phyloP scores from a whole-genome alignment of 495 filamentous ascomycete species.

The Tuber melanosporum region DNA sequence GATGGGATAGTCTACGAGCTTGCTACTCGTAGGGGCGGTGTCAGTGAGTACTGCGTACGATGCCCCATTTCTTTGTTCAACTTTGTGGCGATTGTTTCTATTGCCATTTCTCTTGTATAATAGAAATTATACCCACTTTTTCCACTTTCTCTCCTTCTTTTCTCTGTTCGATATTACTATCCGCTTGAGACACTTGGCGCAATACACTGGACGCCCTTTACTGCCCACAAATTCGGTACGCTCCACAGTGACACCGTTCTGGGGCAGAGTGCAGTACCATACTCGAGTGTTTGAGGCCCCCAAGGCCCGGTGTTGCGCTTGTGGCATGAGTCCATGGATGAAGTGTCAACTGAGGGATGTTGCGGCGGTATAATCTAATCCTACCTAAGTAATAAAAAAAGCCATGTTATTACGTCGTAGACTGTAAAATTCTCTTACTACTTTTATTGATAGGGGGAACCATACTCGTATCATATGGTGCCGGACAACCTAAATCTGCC shows the following conservation, averaged over 20 bases:
- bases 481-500: no score
- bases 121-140: slow-evolving; percentile 14
- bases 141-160: background rate
- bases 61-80: slow-evolving; percentile 8
- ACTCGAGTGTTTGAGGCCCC: background rate
- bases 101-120: slow-evolving; percentile 12
- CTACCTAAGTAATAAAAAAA: background rate
- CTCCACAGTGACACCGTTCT: background rate
- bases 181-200: background rate
- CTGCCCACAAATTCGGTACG: background rate
- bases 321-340: background rate
- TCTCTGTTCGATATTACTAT: background rate
- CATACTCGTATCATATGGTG: background rate
- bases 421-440: background rate
- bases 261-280: background rate
- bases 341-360: background rate
- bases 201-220: background rate
- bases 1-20: background rate
- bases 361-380: background rate
- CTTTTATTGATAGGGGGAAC: background rate
- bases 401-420: background rate
- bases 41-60: background rate
- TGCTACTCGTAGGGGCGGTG: background rate
- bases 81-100: slow-evolving; percentile 26
- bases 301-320: background rate